These are phyloP conservation scores for Claviceps cyperi DNA, from an alignment of 2,329 filamentous ascomycete species.

Conservation along the genomic window DNA sequence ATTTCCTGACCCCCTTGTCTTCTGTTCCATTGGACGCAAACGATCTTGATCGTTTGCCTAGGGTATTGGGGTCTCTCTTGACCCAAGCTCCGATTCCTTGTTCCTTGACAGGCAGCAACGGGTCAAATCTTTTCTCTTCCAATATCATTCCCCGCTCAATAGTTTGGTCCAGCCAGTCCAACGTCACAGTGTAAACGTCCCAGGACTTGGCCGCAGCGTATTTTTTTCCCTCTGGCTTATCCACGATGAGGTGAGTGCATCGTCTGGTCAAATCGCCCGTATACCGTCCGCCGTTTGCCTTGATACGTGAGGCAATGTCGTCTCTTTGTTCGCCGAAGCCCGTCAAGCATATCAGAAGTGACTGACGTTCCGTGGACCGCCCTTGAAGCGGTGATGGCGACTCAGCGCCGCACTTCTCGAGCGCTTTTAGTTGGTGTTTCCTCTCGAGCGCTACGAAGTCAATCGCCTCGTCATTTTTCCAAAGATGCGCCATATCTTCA, in stretches of 20 bases:
- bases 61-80: slow-evolving; percentile 29
- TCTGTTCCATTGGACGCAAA: slow-evolving; percentile 29
- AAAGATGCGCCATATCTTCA: slow-evolving; percentile 60
- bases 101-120: slow-evolving; percentile 50
- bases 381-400: slow-evolving; percentile 12
- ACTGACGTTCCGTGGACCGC: slow-evolving; percentile 19
- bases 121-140: slow-evolving; percentile 75
- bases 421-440: slow-evolving; percentile 47
- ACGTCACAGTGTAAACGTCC: slow-evolving; percentile 63
- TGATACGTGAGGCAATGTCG: slow-evolving; percentile 53
- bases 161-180: slow-evolving; percentile 78
- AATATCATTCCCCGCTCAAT: slow-evolving; percentile 78
- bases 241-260: slow-evolving; percentile 79
- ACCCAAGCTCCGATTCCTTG: slow-evolving; percentile 68
- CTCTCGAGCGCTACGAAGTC: slow-evolving; percentile 57
- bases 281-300: slow-evolving; percentile 64
- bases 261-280: slow-evolving; percentile 73
- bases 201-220: slow-evolving; percentile 78
- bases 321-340: slow-evolving; percentile 51
- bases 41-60: slow-evolving; percentile 47
- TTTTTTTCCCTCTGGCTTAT: slow-evolving; percentile 69
- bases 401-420: slow-evolving; percentile 38
- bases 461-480: slow-evolving; percentile 69
- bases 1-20: slow-evolving; percentile 53
- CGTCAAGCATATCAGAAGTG: slow-evolving; percentile 39